Base-by-base conservation (phyloP, 225 moss, liverwort and hornwort genomes). In the Physcomitrium patens region DNA sequence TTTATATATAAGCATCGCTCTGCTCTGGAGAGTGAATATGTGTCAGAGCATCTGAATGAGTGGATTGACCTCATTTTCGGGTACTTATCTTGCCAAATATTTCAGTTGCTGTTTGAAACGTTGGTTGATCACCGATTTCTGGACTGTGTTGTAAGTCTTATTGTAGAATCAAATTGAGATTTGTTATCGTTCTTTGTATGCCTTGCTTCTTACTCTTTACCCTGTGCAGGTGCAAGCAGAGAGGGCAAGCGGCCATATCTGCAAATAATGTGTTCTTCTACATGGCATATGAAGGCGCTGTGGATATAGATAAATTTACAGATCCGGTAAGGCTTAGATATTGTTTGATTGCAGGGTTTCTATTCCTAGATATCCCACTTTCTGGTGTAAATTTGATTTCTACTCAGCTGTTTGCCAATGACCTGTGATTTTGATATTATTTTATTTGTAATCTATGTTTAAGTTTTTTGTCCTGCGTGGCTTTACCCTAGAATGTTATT, bases 41-140 rank as follows among this genome's bases (percentile, higher is more conserved):
- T 95, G 44, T 95, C 92, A 66, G 80, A 85, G 69, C 92, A 95
- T 72, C 82, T 95, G 67, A 86, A 95, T 72, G 91, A 89, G 82
- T 95, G 95, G 95, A 87, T 95, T 77, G 95, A 95, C 73, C 92
- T 95, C 43, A 83, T 91, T 66, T 95, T 95, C 84, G 95, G 95
- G 95, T 95, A 79, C 73, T 75, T 10, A 16, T 9, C 68, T 48
- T 52, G 31, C 70, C 18, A 12, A 55, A 9, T 20, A 13, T 69
- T 26, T 66, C 56, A 63, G 19, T 57, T 75, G 10, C 24, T 23
- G 37, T 26, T 41, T 57, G 69, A 24, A 56, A 46, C 12, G 49
- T 60, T 58, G 18, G 28, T 67, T 51, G 27, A 4, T 52, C 51
- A 44, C 51, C 17, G 31, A 11, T 16, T 14, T 23, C 26, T 69